Conservation (phyloP, 208 protist genomes). For the Wallacemonas sp. region DNA sequence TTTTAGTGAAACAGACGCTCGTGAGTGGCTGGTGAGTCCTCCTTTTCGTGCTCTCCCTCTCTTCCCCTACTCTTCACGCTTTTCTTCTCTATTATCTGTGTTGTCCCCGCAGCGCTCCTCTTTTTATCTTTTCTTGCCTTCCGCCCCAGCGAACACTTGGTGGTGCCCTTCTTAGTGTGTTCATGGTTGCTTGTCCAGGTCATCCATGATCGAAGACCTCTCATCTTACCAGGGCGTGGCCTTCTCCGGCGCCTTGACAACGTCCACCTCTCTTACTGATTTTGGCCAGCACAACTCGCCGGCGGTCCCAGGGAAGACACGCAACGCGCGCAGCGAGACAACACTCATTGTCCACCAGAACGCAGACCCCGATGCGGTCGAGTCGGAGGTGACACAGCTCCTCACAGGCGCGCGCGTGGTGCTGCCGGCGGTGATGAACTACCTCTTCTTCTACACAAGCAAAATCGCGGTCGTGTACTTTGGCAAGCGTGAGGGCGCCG, state of each 20-base stretch:
- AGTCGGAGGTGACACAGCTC: conserved; percentile 33
- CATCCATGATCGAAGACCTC: conserved; percentile 33
- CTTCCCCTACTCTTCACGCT: too few species aligned
- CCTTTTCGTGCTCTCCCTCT: too few species aligned
- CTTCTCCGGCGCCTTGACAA: conserved; percentile 1
- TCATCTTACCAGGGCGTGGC: not conserved
- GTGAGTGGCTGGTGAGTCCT: too few species aligned
- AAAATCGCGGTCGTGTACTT: conserved; percentile 61
- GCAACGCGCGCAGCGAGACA: conserved; percentile 15
- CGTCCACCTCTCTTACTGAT: not conserved
- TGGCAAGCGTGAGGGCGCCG: conserved; percentile 33
- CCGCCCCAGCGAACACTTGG: too few species aligned
- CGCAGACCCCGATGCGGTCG: conserved; percentile 17
- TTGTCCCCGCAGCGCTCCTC: too few species aligned
- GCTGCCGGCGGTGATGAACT: conserved; percentile 65
- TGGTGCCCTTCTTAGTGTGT: too few species aligned
- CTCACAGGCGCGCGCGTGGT: conserved; percentile 35
- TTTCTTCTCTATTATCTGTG: too few species aligned
- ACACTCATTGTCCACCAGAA: conserved; percentile 65
- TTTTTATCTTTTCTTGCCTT: too few species aligned
- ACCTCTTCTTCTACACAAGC: conserved; percentile 54
- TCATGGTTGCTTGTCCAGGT: too few species aligned
- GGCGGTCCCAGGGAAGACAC: not conserved
- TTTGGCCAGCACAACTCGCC: not conserved
- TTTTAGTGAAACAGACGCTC: too few species aligned